phyloP scores from a whole-genome alignment of 148 eudicot species.

The Nepenthes mirabilis region DNA sequence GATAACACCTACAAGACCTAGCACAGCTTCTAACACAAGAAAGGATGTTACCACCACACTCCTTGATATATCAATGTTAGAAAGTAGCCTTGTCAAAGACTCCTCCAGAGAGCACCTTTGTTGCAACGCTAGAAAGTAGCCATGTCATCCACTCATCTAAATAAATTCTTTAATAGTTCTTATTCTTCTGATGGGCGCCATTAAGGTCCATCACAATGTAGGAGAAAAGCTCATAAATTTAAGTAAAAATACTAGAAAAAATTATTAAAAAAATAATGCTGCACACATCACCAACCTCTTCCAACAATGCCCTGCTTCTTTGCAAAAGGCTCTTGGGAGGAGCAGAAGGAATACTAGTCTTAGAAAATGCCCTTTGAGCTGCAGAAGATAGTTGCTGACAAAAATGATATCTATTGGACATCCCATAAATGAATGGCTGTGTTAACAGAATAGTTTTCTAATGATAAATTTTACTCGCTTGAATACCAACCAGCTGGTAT shows the following conservation, averaged over 20 bases:
- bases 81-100: constrained; percentile 64
- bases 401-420: constrained; percentile 1
- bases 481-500: too few species aligned
- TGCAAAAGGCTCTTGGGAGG: constrained; percentile 86
- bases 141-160: too few species aligned
- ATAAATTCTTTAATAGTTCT: too few species aligned
- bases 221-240: neutral
- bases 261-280: neutral
- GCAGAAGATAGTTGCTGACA: constrained; percentile 12
- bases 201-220: too few species aligned
- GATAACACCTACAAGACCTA: constrained; percentile 58
- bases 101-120: constrained; percentile 80
- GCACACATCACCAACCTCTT: constrained; percentile 43
- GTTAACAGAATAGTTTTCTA: too few species aligned
- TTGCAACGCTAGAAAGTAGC: constrained; percentile 27
- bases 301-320: constrained; percentile 58
- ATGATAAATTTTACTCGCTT: too few species aligned
- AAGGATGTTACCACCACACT: constrained; percentile 79
- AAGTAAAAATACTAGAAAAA: neutral
- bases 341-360: constrained; percentile 59
- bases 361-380: constrained; percentile 66
- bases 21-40: constrained; percentile 93
- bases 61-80: constrained; percentile 80
- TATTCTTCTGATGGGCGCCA: too few species aligned
- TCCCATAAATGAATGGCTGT: neutral